Evolutionary conservation across 441 rosid species (phyloP).

Genomic region (Croton laevigatus): DNA sequence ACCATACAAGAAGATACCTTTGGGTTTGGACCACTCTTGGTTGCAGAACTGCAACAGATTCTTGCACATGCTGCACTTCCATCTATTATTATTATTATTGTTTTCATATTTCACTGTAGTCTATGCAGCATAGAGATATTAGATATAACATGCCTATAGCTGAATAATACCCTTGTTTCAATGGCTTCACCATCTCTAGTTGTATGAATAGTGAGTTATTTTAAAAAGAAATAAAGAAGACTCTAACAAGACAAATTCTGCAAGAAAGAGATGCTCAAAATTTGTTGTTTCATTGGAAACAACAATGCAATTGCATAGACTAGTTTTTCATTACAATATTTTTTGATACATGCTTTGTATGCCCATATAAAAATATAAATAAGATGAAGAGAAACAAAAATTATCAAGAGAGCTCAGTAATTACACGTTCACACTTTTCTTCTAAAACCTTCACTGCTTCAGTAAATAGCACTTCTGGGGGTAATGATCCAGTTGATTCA

Average conservation of each 20-base stretch:
- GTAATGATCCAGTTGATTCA: slow-evolving; percentile 84
- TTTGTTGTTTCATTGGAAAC: slow-evolving; percentile 6
- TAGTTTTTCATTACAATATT: background rate
- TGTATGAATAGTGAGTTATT: background rate
- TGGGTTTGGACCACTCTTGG: background rate
- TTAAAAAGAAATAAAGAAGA: no score
- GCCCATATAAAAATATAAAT: background rate
- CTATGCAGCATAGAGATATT: no score
- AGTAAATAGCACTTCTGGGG: slow-evolving; percentile 77
- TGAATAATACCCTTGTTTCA: no score
- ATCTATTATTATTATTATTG: background rate
- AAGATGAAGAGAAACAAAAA: background rate
- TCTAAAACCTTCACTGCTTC: slow-evolving; percentile 95
- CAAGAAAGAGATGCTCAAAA: background rate
- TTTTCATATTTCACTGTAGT: background rate
- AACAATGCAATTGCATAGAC: background rate
- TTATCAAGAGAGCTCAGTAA: slow-evolving; percentile 68
- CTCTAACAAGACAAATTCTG: background rate
- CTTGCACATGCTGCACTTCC: background rate
- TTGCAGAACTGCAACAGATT: background rate
- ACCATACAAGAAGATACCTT: background rate
- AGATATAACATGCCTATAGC: no score
- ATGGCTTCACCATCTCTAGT: no score
- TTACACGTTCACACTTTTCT: slow-evolving; percentile 74
- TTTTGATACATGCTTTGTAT: background rate